Evolutionary conservation across 768 basidiomycete species (phyloP), one percentile per base, ranked within the genome.

Genomic region (Trametes gibbosa): DNA sequence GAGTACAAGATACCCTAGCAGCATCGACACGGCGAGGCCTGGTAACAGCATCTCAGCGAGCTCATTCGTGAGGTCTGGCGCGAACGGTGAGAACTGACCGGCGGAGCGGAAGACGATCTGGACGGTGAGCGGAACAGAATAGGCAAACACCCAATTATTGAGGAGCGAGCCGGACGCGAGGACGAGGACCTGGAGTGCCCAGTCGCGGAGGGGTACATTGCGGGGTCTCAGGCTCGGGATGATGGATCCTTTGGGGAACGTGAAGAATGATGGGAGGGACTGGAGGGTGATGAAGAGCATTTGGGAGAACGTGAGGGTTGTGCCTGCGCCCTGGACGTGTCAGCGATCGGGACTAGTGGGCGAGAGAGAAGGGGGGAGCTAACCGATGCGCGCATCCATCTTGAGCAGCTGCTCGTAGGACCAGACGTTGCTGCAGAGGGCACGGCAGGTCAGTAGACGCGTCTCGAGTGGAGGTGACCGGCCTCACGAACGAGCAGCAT

Each of bases 51-150:
- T 25, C 2, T 21, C 29, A 32, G 29, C 29, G 21, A 16, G 16
- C 12, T 37, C 29, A n/a, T n/a, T 25, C 13, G 14, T 39, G 39
- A 24, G 57, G 50, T 1, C 5, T n/a, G 48, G n/a, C 35, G 25
- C 53, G 23, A 21, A 10, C 4, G 29, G 12, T 2, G 25, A 8
- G 48, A 58, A 66, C 75, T 54, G 53, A 86, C 91, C 90, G 40
- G 89, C 90, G 50, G 90, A 92, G 37, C 92, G 84, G 70, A 93
- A 91, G 25, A 95, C 85, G 63, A 95, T 93, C 63, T 91, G 83
- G 3, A 95, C 74, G 1, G 89, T 84, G 46, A 92, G 75, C 4
- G 90, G 91, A 0, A 93, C 86, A 48, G 85, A 76, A 69, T 83
- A 90, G 0, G 85, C 85, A 67, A 86, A 92, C 1, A 86, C 89